Percentiles rank a stretch among this genome's conserved stretches.
These are phyloP conservation scores for Lachancea sp. DNA, from an alignment of 805 yeast species.

Conservation along the genomic window DNA sequence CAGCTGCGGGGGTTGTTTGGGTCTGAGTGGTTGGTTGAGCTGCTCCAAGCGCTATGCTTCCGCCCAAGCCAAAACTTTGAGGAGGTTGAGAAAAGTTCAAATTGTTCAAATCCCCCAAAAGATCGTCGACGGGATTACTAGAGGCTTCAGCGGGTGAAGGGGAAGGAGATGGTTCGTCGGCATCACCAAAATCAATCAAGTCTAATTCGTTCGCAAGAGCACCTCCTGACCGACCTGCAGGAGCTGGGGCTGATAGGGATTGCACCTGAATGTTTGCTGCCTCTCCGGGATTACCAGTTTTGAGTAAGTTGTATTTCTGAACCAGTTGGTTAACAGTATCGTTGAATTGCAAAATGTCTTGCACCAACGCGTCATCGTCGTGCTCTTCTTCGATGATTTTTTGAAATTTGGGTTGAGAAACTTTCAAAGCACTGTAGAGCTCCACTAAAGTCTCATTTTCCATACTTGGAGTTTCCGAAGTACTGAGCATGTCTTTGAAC, in stretches of 20 bases:
- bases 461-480: conserved; percentile 36
- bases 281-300: conserved; percentile 52
- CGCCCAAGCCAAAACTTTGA: conserved; percentile 44
- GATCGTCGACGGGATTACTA: conserved; percentile 47
- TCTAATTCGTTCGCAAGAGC: conserved; percentile 41
- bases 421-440: conserved; percentile 68
- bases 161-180: conserved; percentile 26
- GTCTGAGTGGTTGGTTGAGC: conserved; percentile 27
- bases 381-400: conserved; percentile 78
- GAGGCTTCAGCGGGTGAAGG: conserved; percentile 20
- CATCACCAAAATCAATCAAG: conserved; percentile 73
- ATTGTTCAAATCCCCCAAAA: conserved; percentile 64
- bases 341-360: conserved; percentile 59
- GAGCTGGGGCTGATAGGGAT: conserved; percentile 30
- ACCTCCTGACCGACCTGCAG: conserved; percentile 18
- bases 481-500: conserved; percentile 75
- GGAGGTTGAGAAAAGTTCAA: conserved; percentile 46
- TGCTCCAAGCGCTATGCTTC: conserved; percentile 40
- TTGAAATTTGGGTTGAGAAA: conserved; percentile 80
- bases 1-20: conserved; percentile 9
- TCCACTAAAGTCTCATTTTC: conserved; percentile 68
- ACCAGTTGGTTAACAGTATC: conserved; percentile 68
- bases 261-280: conserved; percentile 46
- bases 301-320: conserved; percentile 58
- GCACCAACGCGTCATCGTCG: conserved; percentile 60